Evolutionary conservation across 257 asterid genomes (phyloP).

Genomic region (Leptodermis oblonga): DNA sequence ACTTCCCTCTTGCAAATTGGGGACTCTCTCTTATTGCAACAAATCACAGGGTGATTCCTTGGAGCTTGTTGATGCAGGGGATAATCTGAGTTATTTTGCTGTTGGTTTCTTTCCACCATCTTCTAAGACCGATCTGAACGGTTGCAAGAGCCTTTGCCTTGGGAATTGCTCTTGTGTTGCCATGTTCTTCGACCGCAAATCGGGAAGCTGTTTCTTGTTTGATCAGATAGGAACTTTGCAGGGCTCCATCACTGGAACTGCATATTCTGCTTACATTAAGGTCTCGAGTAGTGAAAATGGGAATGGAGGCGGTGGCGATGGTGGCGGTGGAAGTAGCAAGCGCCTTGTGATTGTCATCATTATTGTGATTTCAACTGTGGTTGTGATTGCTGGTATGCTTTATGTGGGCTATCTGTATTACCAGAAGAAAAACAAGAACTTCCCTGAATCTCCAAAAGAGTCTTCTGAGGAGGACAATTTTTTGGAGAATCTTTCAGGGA

Average conservation of each 20-base stretch:
- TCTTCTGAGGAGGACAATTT: slow-evolving; percentile 85
- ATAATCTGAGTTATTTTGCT: slow-evolving; percentile 52
- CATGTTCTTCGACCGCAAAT: slow-evolving; percentile 52
- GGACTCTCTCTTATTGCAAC: slow-evolving; percentile 38
- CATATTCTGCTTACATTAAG: slow-evolving; percentile 43
- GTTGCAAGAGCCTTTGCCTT: slow-evolving; percentile 65
- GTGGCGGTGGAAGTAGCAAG: slow-evolving; percentile 18
- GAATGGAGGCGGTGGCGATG: slow-evolving; percentile 9
- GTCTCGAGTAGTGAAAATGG: slow-evolving; percentile 21
- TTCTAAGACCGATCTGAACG: slow-evolving; percentile 47
- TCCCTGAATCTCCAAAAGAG: slow-evolving; percentile 42
- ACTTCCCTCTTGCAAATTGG: slow-evolving; percentile 55
- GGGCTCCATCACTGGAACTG: slow-evolving; percentile 31
- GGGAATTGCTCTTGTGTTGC: slow-evolving; percentile 72
- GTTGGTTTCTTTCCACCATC: slow-evolving; percentile 52
- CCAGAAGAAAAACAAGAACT: slow-evolving; percentile 41
- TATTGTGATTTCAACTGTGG: slow-evolving; percentile 43
- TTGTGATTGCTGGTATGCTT: slow-evolving; percentile 45
- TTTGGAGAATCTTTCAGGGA: slow-evolving; percentile 70
- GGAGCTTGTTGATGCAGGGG: slow-evolving; percentile 64
- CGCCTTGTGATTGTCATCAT: slow-evolving; percentile 37
- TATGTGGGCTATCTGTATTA: slow-evolving; percentile 36
- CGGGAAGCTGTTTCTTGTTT: slow-evolving; percentile 69
- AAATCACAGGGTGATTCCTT: slow-evolving; percentile 24
- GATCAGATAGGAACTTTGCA: slow-evolving; percentile 60